These are phyloP conservation scores for Venturiaceae sp. DNA, from an alignment of 2,329 filamentous ascomycete genomes.

Conservation along the genomic window DNA sequence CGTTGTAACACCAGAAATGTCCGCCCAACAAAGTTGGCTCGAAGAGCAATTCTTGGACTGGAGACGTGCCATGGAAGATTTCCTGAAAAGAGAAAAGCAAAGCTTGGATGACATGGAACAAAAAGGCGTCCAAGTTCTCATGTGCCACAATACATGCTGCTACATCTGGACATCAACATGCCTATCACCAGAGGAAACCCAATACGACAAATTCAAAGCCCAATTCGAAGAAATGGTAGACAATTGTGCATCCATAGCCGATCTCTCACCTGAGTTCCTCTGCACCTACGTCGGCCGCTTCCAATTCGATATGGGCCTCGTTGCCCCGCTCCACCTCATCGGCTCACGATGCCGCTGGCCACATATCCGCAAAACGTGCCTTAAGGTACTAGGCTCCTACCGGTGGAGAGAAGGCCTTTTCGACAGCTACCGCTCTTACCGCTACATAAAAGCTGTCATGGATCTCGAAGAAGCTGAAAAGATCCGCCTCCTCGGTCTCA, in stretches of 20 bases:
- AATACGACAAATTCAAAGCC: constrained; percentile 4
- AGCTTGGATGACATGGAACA: neutral
- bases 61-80: neutral
- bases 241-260: neutral
- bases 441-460: neutral
- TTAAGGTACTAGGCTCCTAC: neutral
- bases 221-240: constrained; percentile 5
- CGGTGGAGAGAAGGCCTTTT: constrained; percentile 6
- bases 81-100: neutral
- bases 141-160: neutral
- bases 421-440: constrained; percentile 4
- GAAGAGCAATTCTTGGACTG: neutral
- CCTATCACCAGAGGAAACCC: constrained; percentile 2
- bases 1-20: neutral
- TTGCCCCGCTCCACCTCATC: neutral
- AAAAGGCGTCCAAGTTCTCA: neutral
- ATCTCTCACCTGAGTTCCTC: neutral
- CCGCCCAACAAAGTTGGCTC: neutral
- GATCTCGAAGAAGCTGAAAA: constrained; percentile 3
- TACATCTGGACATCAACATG: constrained; percentile 1
- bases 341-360: constrained; percentile 3
- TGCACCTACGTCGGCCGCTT: constrained; percentile 1
- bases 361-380: neutral
- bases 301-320: constrained; percentile 4
- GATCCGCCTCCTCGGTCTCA: neutral